These are phyloP conservation scores for Cyberlindnera xylosilytica DNA, from an alignment of 805 yeast genomes.

Conservation along the genomic window DNA sequence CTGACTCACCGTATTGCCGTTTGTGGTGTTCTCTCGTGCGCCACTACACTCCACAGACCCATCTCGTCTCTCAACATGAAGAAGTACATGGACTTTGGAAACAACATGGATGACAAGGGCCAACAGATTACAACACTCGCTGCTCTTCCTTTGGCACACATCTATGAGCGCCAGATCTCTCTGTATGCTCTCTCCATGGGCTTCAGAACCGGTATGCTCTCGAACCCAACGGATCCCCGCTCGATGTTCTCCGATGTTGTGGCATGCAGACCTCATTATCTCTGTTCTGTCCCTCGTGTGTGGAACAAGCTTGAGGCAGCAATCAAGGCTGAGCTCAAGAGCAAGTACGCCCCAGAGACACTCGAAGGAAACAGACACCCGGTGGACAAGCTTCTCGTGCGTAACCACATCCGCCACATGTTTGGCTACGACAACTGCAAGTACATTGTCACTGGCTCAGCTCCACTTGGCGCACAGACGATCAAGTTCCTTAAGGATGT, in stretches of 20 bases:
- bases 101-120: conserved; percentile 22
- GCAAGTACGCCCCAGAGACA: conserved; percentile 3
- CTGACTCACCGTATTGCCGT: conserved; percentile 48
- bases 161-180: conserved; percentile 44
- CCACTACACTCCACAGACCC: conserved; percentile 28
- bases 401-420: conserved; percentile 37
- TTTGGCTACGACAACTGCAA: conserved; percentile 44
- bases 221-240: conserved; percentile 46
- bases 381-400: conserved; percentile 9
- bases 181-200: conserved; percentile 44
- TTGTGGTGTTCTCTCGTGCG: conserved; percentile 42
- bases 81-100: conserved; percentile 5
- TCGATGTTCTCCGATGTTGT: conserved; percentile 54
- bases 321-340: conserved; percentile 34
- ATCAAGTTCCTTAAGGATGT: conserved; percentile 55
- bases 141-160: conserved; percentile 57
- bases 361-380: conserved; percentile 3
- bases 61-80: conserved; percentile 17
- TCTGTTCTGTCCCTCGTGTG: conserved; percentile 61
- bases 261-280: conserved; percentile 46
- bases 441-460: conserved; percentile 52
- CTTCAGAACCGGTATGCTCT: conserved; percentile 27
- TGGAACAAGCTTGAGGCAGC: conserved; percentile 57
- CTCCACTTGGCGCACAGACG: conserved; percentile 64
- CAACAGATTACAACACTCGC: conserved; percentile 34